These are phyloP conservation scores for Fusarium sp. DNA, from an alignment of 2,329 filamentous ascomycete species.

Conservation along the genomic window DNA sequence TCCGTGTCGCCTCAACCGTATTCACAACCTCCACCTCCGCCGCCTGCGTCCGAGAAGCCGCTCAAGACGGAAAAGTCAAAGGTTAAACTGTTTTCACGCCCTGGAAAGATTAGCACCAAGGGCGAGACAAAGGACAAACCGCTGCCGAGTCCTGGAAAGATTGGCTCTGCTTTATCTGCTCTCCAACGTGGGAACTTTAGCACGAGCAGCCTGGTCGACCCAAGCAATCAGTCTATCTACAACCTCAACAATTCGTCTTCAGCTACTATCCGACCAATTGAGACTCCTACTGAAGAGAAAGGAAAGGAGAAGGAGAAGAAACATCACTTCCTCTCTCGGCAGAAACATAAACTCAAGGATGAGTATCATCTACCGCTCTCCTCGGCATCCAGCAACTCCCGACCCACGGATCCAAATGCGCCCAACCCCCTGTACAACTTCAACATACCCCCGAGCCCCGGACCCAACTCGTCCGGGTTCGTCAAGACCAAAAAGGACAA, in stretches of 20 bases:
- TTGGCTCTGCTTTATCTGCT: slow-evolving; percentile 74
- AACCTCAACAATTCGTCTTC: slow-evolving; percentile 81
- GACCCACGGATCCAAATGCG: slow-evolving; percentile 79
- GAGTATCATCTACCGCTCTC: slow-evolving; percentile 80
- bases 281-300: slow-evolving; percentile 60
- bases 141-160: slow-evolving; percentile 78
- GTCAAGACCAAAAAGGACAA: slow-evolving; percentile 90
- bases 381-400: slow-evolving; percentile 81
- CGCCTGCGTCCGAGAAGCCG: slow-evolving; percentile 66
- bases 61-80: slow-evolving; percentile 76
- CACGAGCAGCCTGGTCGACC: slow-evolving; percentile 77
- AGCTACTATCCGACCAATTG: slow-evolving; percentile 77
- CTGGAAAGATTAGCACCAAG: slow-evolving; percentile 80
- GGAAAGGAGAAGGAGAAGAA: slow-evolving; percentile 78
- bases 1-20: slow-evolving; percentile 49
- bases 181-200: slow-evolving; percentile 76
- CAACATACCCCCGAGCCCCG: slow-evolving; percentile 78
- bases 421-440: slow-evolving; percentile 85
- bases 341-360: slow-evolving; percentile 83
- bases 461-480: slow-evolving; percentile 74
- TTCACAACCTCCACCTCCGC: slow-evolving; percentile 54
- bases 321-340: slow-evolving; percentile 82
- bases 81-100: slow-evolving; percentile 84
- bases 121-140: slow-evolving; percentile 74
- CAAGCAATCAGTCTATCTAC: slow-evolving; percentile 73